Evolutionary conservation across 2,329 filamentous ascomycete genomes (phyloP), one percentile per base, ranked within the genome.

Genomic region (Fusarium drepaniforme): DNA sequence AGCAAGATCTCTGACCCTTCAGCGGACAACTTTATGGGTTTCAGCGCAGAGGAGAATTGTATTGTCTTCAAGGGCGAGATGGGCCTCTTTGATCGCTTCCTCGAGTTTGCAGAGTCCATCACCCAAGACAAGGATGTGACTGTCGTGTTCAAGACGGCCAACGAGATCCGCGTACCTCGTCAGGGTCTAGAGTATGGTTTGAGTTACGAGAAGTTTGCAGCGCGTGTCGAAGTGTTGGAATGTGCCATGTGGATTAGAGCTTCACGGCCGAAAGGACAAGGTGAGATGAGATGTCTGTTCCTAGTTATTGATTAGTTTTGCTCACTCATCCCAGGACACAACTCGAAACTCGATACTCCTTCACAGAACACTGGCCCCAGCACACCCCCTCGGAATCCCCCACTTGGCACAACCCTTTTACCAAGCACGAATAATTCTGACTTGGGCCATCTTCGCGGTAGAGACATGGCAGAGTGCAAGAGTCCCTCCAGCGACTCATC

Each of bases 11-110:
- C 76, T 6, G 71, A 78, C 9, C 6, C 25, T 4, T 4, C 4
- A 4, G 71, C 66, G 15, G 65, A 78, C 12, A 79, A 79, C 63
- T 79, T 79, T 63, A 77, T 78, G 71, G 76, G 75, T 4, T 79
- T 71, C 60, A 66, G 51, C 30, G 25, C 60, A 15, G 38, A 73
- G 21, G 59, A 76, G 35, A 67, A 65, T 6, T 79, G 76, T 12
- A 38, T 78, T 5, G 72, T 74, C 1, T 79, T 79, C 66, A 77
- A 73, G 21, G 78, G 78, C 37, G 73, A 79, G 21, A 23, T 44
- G 9, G 68, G 74, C 7, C 62, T 79, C 8, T 38, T 78, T 12
- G 59, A 71, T 18, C 33, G 56, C 13, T 79, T 79, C n/a, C 18
- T 77, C 4, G 75, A 71, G 33, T 72, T 73, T 51, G 66, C 72